These are phyloP conservation scores for Hyaloscypha finlandica DNA, from an alignment of 495 filamentous ascomycete genomes.

Conservation along the genomic window DNA sequence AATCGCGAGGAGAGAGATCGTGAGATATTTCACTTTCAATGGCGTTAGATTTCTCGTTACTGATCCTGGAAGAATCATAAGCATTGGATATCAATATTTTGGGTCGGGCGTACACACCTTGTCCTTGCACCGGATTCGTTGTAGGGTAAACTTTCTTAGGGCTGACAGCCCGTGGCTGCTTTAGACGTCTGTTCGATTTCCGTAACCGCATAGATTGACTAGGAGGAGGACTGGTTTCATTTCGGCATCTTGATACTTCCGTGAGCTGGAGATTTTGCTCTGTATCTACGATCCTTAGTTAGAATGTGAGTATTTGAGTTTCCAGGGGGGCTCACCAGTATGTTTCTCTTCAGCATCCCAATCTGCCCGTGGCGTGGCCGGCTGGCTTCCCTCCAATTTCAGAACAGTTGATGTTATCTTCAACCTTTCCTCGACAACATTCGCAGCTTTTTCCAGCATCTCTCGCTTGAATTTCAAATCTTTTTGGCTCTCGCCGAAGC, in stretches of 20 bases:
- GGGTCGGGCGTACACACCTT: neutral
- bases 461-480: conserved; percentile 8
- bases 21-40: too few species aligned
- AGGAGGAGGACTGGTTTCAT: neutral
- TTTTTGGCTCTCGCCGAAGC: conserved; percentile 1
- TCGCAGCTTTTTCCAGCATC: neutral
- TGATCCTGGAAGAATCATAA: neutral
- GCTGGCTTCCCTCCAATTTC: neutral
- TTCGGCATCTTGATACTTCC: neutral
- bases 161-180: neutral
- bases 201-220: neutral
- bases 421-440: conserved; percentile 2
- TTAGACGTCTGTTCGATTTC: neutral
- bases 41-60: too few species aligned
- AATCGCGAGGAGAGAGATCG: too few species aligned
- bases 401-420: neutral
- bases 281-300: neutral
- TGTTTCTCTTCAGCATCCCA: neutral
- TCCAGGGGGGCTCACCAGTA: neutral
- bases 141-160: neutral
- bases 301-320: neutral
- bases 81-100: neutral
- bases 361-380: neutral
- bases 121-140: neutral
- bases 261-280: neutral